phyloP scores from a whole-genome alignment of 805 yeast genomes.

The Danielia oregonensis region DNA sequence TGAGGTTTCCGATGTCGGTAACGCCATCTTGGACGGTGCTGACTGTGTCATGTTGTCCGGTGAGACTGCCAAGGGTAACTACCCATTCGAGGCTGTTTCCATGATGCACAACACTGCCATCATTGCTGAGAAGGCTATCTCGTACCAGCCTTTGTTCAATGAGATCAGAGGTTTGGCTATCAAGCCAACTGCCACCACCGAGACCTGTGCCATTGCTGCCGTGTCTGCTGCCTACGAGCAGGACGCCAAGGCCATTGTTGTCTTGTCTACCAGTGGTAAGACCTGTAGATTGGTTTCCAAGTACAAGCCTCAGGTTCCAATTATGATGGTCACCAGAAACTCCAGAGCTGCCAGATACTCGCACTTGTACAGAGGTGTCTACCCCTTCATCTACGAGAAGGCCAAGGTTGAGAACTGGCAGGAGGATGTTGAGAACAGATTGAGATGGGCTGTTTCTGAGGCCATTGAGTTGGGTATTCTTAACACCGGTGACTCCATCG shows the following conservation, averaged over 20 bases:
- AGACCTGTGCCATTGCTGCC: constrained; percentile 96
- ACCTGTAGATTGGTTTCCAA: constrained; percentile 96
- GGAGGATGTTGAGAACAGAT: constrained; percentile 92
- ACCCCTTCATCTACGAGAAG: constrained; percentile 84
- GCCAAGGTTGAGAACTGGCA: constrained; percentile 80
- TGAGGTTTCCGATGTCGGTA: constrained; percentile 98
- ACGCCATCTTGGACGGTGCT: constrained; percentile 98
- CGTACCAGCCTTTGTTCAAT: constrained; percentile 78
- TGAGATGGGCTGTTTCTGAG: constrained; percentile 87
- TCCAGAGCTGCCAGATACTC: constrained; percentile 88
- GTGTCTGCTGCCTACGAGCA: constrained; percentile 96
- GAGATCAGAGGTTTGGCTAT: constrained; percentile 83
- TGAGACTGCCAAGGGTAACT: constrained; percentile 99
- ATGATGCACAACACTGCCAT: constrained; percentile 98
- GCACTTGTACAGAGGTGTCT: constrained; percentile 97
- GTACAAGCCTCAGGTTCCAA: constrained; percentile 97
- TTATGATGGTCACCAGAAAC: constrained; percentile 97
- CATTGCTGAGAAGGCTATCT: constrained; percentile 94
- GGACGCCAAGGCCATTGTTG: constrained; percentile 94
- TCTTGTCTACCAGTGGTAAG: constrained; percentile 89
- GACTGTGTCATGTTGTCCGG: constrained; percentile 99
- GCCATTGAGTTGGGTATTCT: constrained; percentile 85
- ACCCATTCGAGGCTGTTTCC: constrained; percentile 95
- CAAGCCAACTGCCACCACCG: constrained; percentile 89
- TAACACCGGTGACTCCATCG: constrained; percentile 80